Evolutionary conservation across 2,329 filamentous ascomycete species (phyloP), one percentile per base, ranked within the genome.

Genomic region (Pseudopyrenochaeta lycopersici): DNA sequence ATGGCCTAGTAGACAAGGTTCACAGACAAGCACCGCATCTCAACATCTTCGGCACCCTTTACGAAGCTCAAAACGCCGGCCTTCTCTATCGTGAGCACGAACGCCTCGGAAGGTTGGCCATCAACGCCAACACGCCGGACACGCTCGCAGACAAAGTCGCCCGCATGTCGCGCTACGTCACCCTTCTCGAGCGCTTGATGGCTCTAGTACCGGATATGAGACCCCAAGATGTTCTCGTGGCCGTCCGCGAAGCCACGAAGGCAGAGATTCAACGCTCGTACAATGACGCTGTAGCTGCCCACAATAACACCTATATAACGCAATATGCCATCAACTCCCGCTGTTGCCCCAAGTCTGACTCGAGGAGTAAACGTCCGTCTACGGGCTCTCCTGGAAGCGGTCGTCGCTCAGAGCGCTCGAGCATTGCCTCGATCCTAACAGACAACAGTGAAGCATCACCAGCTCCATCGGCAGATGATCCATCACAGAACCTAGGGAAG

Each of bases 1-100:
- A 75, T 52, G 64, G 57, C 10, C 61, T 75, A 11, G 62, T 75
- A 18, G 70, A 71, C 31, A 75, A 75, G 49, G 62, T 73, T 0
- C 66, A 74, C 40, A 58, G 59, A 14, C 64, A 71, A 11, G 39
- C 66, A 2, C 66, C 68, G 1, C 54, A 62, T 7, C 64, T 70
- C 4, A 49, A 59, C 7, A 59, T 71, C 32, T 73, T 73, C 33
- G 72, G 72, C 3, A 64, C 70, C 0, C 57, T 74, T 1, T 60
- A 70, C 46, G 61, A 67, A 17, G 38, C 56, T 7, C 51, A 58
- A 2, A 66, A 75, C 42, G 60, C 66, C 2, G 58, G 58, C 6
- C 45, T 63, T 0, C 58, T 67, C 2, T 69, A 69, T 54, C 68
- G 68, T 30, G 70, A 71, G 41, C 68, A 62, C 12, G 64, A 70